Base-by-base conservation (phyloP, 805 yeast genomes). In the Hanseniaspora guilliermondii region DNA sequence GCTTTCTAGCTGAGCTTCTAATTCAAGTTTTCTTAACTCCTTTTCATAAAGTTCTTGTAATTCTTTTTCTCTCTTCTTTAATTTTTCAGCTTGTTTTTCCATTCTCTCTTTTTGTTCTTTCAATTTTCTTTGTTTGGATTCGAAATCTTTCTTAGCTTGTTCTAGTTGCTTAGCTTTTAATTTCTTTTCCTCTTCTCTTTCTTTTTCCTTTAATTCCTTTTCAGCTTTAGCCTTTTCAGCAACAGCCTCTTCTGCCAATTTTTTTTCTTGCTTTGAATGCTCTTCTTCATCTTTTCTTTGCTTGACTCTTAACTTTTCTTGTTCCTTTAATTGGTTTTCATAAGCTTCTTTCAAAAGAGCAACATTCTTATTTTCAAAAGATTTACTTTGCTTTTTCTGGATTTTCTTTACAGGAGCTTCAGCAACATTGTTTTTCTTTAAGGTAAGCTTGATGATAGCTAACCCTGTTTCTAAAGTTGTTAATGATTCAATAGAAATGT, bases 31-130 rank as follows among this genome's bases (percentile, higher is more conserved):
- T 24, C 19, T 25, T 8, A 50, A n/a, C 32, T 45, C 49, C 9
- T 39, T 16, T 30, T 27, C 40, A 45, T 45, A 45, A 8, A 45
- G 11, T 11, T 25, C 24, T 32, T 46, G 50, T 21, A 47, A 12
- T n/a, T 40, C 39, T 4, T 11, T 6, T 44, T 54, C 48, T 19
- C 33, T 55, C 25, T 48, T 25, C 25, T 45, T 55, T 21, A 55
- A 35, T 32, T 49, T 46, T 19, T 30, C 36, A 16, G 49, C 50
- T 45, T 55, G 49, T 19, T 35, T 44, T 22, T 27, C 17, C 46
- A 55, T 48, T 55, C 54, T 55, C 38, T 55, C 38, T 44, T 55
- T 45, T 32, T 55, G 44, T 37, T 42, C 50, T 33, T 55, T 38
- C 17, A 53, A 30, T 24, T 38, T 53, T 24, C 17, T 3, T 32